A percentile compares a stretch with the other conserved stretches of the same genome.
Conservation (phyloP, 495 filamentous ascomycete species). For the Trypethelium eluteriae region DNA sequence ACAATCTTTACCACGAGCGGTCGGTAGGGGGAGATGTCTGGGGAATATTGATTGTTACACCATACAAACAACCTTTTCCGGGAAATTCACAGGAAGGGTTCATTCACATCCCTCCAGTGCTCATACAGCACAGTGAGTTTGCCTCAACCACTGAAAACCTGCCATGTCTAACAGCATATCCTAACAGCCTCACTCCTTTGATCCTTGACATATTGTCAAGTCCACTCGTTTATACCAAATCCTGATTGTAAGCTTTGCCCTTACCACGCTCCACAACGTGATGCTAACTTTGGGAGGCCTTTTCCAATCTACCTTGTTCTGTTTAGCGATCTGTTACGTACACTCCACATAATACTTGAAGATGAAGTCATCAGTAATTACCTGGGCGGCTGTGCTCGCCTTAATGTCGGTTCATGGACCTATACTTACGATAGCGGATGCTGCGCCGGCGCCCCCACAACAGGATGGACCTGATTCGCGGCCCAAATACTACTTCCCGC, state of each 20-base stretch:
- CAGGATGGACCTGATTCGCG: constrained; percentile 26
- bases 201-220: constrained; percentile 25
- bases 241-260: constrained; percentile 26
- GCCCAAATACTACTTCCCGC: constrained; percentile 44
- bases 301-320: constrained; percentile 17
- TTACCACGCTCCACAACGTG: too few relatives aligned
- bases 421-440: constrained; percentile 35
- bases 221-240: constrained; percentile 33
- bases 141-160: background rate
- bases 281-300: constrained; percentile 1
- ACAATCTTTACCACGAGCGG: background rate
- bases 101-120: constrained; percentile 3
- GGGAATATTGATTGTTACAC: background rate
- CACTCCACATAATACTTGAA: constrained; percentile 18
- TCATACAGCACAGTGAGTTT: constrained; percentile 4
- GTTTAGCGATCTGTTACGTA: constrained; percentile 20
- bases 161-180: background rate
- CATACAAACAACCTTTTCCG: background rate
- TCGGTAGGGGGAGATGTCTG: constrained; percentile 6
- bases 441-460: constrained; percentile 36
- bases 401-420: constrained; percentile 32
- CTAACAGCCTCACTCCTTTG: constrained; percentile 2
- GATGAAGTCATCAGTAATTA: constrained; percentile 33
- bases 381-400: constrained; percentile 36
- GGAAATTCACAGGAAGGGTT: background rate